Evolutionary conservation across 2,329 filamentous ascomycete genomes (phyloP).

Genomic region (Trichoderma pleuroti): DNA sequence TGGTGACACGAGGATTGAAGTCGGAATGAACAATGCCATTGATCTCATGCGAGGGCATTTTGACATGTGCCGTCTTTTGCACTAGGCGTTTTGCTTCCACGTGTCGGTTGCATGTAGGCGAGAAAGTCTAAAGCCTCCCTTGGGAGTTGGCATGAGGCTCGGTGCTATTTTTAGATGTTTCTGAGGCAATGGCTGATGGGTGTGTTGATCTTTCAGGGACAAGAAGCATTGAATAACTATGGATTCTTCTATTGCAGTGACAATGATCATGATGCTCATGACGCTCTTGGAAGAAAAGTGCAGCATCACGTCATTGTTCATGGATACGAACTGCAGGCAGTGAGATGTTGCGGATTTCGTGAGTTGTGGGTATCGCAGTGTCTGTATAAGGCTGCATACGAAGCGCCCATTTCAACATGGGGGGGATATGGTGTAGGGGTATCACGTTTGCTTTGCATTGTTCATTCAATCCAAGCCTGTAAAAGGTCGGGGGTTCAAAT

Average conservation of each 20-base stretch:
- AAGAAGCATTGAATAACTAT: not conserved
- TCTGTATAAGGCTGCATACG: not conserved
- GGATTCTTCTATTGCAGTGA: not conserved
- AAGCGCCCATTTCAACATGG: not conserved
- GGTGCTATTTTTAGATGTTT: not conserved
- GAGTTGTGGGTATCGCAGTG: not conserved
- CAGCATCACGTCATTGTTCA: not conserved
- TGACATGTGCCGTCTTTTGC: not conserved
- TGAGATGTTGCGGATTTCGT: not conserved
- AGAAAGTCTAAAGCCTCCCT: not conserved
- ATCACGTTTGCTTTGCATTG: slow-evolving; percentile 20
- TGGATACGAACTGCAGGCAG: not conserved
- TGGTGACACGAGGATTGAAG: not conserved
- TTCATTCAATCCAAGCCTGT: slow-evolving; percentile 17
- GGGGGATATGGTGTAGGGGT: slow-evolving; percentile 20
- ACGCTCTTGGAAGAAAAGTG: no score
- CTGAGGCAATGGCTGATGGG: not conserved
- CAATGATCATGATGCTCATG: no score
- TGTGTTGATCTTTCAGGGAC: not conserved
- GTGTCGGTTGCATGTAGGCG: not conserved
- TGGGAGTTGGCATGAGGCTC: not conserved
- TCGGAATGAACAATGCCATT: not conserved
- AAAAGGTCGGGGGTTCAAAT: slow-evolving; percentile 21
- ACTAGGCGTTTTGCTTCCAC: not conserved
- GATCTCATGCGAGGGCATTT: not conserved